Percentiles rank a stretch among this genome's conserved stretches.
Evolutionary conservation across 2,329 filamentous ascomycete genomes (phyloP).

Genomic region (Colletotrichum sp.): DNA sequence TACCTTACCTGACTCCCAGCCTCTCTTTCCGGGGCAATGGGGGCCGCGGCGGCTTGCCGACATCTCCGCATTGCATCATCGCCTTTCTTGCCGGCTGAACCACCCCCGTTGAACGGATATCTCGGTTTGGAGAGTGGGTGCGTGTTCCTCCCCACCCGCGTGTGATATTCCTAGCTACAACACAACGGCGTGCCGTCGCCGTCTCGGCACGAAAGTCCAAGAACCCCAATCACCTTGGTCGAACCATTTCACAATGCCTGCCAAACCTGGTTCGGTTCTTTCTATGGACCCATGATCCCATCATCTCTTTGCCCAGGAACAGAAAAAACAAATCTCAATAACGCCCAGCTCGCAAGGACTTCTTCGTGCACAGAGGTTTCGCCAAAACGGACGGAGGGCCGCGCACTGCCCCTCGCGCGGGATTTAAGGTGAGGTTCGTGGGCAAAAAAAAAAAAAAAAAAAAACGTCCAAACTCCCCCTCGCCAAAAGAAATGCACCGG

Average conservation of each 20-base stretch:
- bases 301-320: neutral
- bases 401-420: neutral
- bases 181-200: neutral
- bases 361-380: neutral
- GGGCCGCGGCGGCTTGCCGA: neutral
- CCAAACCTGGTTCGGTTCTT: neutral
- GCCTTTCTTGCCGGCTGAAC: neutral
- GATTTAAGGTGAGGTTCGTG: neutral
- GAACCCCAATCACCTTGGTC: neutral
- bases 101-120: neutral
- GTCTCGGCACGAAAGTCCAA: neutral
- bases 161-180: neutral
- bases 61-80: constrained; percentile 19
- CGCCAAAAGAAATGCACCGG: neutral
- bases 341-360: neutral
- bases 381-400: neutral
- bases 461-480: neutral
- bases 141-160: neutral
- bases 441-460: neutral
- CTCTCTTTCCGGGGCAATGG: constrained; percentile 6
- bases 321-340: neutral
- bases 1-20: neutral
- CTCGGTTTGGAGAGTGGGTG: neutral
- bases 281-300: neutral
- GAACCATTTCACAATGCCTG: neutral